These are phyloP conservation scores for Yueomyces sp. DNA, from an alignment of 805 yeast species.

Conservation along the genomic window DNA sequence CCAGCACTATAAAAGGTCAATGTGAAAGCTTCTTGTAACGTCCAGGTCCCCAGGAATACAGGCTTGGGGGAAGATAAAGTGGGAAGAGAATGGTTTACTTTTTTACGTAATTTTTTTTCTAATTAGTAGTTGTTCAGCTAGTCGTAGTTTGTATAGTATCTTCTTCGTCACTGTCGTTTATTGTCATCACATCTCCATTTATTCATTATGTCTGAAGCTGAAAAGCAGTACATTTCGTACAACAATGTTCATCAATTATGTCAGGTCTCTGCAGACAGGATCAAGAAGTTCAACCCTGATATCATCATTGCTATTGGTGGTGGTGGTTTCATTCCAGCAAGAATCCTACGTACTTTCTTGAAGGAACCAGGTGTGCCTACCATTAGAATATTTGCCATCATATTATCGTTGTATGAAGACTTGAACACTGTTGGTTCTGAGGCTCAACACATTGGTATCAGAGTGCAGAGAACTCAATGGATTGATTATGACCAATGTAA, in stretches of 20 bases:
- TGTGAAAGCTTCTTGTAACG: too few relatives aligned
- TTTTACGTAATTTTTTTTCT: too few relatives aligned
- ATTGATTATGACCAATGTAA: slow-evolving; percentile 56
- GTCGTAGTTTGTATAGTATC: too few relatives aligned
- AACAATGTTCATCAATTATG: slow-evolving; percentile 69
- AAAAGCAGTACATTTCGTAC: slow-evolving; percentile 63
- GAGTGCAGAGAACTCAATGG: slow-evolving; percentile 74
- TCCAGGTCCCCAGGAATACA: too few relatives aligned
- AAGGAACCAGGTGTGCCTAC: slow-evolving; percentile 82
- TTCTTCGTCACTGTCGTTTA: too few relatives aligned
- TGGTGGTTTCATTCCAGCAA: slow-evolving; percentile 96
- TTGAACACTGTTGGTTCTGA: slow-evolving; percentile 44
- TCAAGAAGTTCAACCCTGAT: slow-evolving; percentile 69
- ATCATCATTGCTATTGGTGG: slow-evolving; percentile 93
- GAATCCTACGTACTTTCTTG: slow-evolving; percentile 85
- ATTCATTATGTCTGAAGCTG: slow-evolving; percentile 18
- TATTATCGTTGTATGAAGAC: slow-evolving; percentile 82
- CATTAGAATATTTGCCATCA: slow-evolving; percentile 88
- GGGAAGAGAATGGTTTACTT: too few relatives aligned
- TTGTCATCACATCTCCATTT: not conserved
- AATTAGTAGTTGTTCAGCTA: too few relatives aligned
- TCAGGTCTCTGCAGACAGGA: slow-evolving; percentile 46
- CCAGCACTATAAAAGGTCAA: too few relatives aligned
- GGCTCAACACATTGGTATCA: slow-evolving; percentile 47
- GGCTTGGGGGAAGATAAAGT: too few relatives aligned